Conservation (phyloP, 176 grass and related monocot genomes). For the Ampelocalamus luodianensis region DNA sequence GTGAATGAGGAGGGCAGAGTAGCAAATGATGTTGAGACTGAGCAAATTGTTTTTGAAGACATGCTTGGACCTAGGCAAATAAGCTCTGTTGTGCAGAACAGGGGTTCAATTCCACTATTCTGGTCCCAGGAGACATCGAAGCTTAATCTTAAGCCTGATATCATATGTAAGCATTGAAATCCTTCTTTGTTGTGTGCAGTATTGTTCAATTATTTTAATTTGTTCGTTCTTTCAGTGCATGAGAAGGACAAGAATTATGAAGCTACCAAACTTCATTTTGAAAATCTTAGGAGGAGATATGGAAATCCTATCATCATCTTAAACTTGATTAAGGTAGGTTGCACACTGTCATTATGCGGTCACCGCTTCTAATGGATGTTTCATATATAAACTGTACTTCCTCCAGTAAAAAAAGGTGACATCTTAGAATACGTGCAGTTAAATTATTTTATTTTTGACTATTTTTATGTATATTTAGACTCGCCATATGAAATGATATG, state of each 20-base stretch:
- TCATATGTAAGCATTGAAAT: constrained; percentile 73
- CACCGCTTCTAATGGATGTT: constrained; percentile 25
- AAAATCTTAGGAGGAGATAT: constrained; percentile 88
- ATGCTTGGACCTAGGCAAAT: constrained; percentile 67
- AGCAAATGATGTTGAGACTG: constrained; percentile 98
- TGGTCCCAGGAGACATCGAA: constrained; percentile 98
- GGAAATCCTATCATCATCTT: constrained; percentile 96
- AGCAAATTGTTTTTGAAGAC: constrained; percentile 90
- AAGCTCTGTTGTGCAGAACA: constrained; percentile 94
- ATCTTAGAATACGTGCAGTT: not conserved
- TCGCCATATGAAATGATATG: not conserved
- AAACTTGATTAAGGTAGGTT: constrained; percentile 91
- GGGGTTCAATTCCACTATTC: constrained; percentile 97
- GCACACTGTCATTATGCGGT: constrained; percentile 5
- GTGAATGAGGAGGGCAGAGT: constrained; percentile 91
- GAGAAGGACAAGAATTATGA: constrained; percentile 80
- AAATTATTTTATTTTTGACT: constrained; percentile 27
- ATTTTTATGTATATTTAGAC: constrained; percentile 11
- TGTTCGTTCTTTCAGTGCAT: constrained; percentile 49
- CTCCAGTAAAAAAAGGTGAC: not conserved
- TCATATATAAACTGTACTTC: constrained; percentile 11
- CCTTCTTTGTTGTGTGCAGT: constrained; percentile 20
- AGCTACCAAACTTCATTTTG: constrained; percentile 91
- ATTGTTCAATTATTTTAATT: constrained; percentile 17
- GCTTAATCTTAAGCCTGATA: constrained; percentile 90